These are phyloP conservation scores for Kwoniella sp. DNA, from an alignment of 768 basidiomycete genomes.

Conservation along the genomic window DNA sequence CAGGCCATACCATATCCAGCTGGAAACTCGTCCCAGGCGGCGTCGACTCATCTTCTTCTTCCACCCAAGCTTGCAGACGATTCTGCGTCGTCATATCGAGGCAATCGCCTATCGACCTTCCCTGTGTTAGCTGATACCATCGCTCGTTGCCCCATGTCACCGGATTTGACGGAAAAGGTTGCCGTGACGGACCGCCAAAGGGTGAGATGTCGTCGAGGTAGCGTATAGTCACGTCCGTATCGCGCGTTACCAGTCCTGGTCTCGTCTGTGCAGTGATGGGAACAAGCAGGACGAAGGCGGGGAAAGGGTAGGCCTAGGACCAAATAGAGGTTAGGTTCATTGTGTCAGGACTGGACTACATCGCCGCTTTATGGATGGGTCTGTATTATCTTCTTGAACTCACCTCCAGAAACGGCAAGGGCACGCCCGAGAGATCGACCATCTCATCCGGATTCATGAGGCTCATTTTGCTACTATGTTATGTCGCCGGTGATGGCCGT, in stretches of 20 bases:
- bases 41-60: conserved; percentile 22
- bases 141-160: conserved; percentile 44
- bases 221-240: conserved; percentile 46
- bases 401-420: conserved; percentile 44
- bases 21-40: conserved; percentile 18
- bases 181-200: conserved; percentile 23
- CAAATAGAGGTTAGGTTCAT: background rate
- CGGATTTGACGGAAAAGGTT: conserved; percentile 12
- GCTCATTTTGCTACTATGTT: background rate
- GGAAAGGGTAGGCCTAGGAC: conserved; percentile 44
- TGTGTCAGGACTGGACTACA: background rate
- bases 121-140: conserved; percentile 41
- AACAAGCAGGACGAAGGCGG: conserved; percentile 39
- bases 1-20: conserved; percentile 22
- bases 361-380: too few relatives aligned
- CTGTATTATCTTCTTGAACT: too few relatives aligned
- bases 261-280: conserved; percentile 21
- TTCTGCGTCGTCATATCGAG: conserved; percentile 26
- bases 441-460: background rate
- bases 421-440: conserved; percentile 34
- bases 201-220: conserved; percentile 36
- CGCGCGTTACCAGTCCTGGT: conserved; percentile 34
- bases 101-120: conserved; percentile 33
- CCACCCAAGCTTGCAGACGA: conserved; percentile 38
- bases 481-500: background rate